Evolutionary conservation across 2,329 filamentous ascomycete genomes (phyloP), one percentile per base, ranked within the genome.

Genomic region (Coleophoma cylindrospora): DNA sequence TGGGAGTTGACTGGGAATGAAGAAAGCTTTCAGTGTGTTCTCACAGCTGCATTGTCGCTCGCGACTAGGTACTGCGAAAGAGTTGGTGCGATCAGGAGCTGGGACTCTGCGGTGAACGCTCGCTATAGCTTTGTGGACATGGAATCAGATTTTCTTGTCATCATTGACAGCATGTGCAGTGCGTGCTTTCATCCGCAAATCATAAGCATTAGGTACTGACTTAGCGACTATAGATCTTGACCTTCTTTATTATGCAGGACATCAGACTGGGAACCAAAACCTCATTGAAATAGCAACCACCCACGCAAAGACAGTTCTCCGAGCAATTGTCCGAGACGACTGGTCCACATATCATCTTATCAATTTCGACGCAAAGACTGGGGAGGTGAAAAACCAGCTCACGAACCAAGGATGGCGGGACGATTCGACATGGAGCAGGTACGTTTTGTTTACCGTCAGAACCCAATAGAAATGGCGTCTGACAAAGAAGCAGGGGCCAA

Each of bases 401-500:
- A 73, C 70, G 0, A 68, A 70, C 19, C 70, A 73, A 52, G 70
- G 70, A 2, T 65, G 65, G 52, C 54, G 51, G 14, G 68, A 72
- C 41, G 59, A 61, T 33, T 70, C 68, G 3, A 70, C 67, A 4
- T 73, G 70, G 70, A 62, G 61, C 45, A 50, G 54, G 44, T 38
- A 38, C 36, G 36, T n/a, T 19, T 17, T 15, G 8, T 22, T 43
- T 15, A 7, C 40, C 11, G 7, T 6, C 13, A 19, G 19, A 7
- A 15, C 3, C 13, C 7, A 27, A 14, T 9, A 19, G 11, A 43
- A 43, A 14, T 66, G 15, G 58, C 62, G 3, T 53, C 56, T 15
- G 40, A 17, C 7, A 27, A 3, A 27, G 6, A 7, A 8, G 9
- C 21, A 48, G 45, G 34, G 55, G 55, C 4, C 57, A n/a, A 64